These are phyloP conservation scores for Fusarium stilboides DNA, from an alignment of 2,329 filamentous ascomycete genomes.

Conservation along the genomic window DNA sequence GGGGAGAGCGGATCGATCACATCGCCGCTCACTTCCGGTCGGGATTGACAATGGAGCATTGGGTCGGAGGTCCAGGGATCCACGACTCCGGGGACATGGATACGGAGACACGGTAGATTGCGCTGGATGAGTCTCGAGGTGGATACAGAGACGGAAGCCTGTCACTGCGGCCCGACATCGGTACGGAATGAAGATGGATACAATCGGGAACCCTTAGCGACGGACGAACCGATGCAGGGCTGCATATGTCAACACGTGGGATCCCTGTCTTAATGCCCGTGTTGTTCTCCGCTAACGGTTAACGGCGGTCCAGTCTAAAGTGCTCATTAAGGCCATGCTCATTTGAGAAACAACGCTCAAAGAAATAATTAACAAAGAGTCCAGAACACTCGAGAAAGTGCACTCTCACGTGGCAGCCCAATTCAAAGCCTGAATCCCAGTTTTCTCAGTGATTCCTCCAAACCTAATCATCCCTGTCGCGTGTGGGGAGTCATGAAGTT, in stretches of 20 bases:
- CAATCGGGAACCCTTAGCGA: conserved; percentile 1
- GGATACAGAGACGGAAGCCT: conserved; percentile 14
- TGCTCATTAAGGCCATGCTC: conserved; percentile 4
- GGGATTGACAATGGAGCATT: conserved; percentile 51
- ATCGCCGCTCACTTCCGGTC: conserved; percentile 51
- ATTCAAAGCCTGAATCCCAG: background rate
- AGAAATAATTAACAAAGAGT: conserved; percentile 1
- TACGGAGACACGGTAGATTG: conserved; percentile 16
- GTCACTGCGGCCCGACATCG: conserved; percentile 23
- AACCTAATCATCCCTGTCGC: conserved; percentile 24
- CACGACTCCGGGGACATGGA: conserved; percentile 34
- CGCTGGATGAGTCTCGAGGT: background rate
- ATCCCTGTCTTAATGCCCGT: conserved; percentile 22
- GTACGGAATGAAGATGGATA: conserved; percentile 24
- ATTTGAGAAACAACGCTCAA: background rate
- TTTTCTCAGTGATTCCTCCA: conserved; percentile 1
- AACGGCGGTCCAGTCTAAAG: conserved; percentile 25
- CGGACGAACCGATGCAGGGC: conserved; percentile 35
- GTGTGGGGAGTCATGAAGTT: conserved; percentile 39
- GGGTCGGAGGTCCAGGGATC: conserved; percentile 46
- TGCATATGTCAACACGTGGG: conserved; percentile 33
- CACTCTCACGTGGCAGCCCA: background rate
- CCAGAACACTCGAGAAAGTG: background rate
- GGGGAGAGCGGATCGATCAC: conserved; percentile 51
- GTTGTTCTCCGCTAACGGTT: conserved; percentile 19